Evolutionary conservation across 78 protist genomes (phyloP).

Genomic region (Isochrysis galbana): DNA sequence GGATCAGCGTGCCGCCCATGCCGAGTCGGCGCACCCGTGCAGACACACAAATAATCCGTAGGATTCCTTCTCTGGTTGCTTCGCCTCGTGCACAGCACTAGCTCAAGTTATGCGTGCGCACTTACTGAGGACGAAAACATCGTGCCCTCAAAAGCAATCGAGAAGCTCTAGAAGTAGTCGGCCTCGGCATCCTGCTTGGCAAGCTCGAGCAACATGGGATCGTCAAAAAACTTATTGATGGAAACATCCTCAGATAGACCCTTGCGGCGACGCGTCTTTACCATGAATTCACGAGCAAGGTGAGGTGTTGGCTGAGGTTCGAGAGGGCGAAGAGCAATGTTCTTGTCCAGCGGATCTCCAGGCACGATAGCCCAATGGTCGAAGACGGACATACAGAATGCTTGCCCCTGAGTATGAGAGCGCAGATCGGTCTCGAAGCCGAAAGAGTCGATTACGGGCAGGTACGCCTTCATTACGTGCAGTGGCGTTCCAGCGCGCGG

Average conservation of each 20-base stretch:
- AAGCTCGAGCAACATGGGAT: conserved; percentile 78
- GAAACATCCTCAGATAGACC: conserved; percentile 76
- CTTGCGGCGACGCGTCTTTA: conserved; percentile 98
- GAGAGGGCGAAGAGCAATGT: conserved; percentile 71
- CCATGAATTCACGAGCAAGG: conserved; percentile 98
- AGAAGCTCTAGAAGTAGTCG: neutral
- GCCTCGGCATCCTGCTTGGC: conserved; percentile 39
- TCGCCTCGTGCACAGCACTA: no score
- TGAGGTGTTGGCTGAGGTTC: conserved; percentile 64
- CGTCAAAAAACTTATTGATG: conserved; percentile 76
- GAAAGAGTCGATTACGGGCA: conserved; percentile 97
- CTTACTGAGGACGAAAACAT: no score
- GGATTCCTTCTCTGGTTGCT: no score
- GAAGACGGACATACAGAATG: conserved; percentile 83
- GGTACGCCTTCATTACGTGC: conserved; percentile 73
- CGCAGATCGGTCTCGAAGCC: conserved; percentile 98
- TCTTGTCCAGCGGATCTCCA: conserved; percentile 98
- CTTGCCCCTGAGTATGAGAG: conserved; percentile 88
- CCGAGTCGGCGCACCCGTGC: no score
- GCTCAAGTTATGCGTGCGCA: no score
- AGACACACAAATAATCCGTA: no score
- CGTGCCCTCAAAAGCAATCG: no score
- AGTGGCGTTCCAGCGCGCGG: conserved; percentile 96
- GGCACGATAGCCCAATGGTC: conserved; percentile 88
- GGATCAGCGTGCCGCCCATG: no score